Evolutionary conservation across 441 rosid species (phyloP), one percentile per base, ranked within the genome.

Genomic region (Jatropha multifida): DNA sequence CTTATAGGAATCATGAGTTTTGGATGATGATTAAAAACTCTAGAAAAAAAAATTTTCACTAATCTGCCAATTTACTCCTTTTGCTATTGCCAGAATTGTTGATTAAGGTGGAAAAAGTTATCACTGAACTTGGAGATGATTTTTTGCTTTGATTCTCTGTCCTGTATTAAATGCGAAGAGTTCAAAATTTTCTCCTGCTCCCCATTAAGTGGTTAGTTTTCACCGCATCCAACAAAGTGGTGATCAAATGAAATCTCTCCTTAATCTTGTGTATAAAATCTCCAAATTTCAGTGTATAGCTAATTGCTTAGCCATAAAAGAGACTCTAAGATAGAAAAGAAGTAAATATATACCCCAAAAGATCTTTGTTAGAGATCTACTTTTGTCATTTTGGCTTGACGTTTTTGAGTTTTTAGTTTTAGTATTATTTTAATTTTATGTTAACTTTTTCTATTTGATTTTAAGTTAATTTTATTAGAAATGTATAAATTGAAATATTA

Each of bases 81-180:
- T 69, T 78, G 42, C 59, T 37, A 32, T 80, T 76, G 64, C 38
- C 90, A 94, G 98, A 90, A 75, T 86, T 94, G 94, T 70, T 94
- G 86, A 56, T 78, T 48, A 88, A 85, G 78, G 97, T 94, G 81
- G 96, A 87, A 76, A 83, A 74, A 75, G 80, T 90, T 71, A 87
- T 94, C 15, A 75, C 65, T 20, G 97, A 90, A 78, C 62, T 90
- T 68, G 92, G 89, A 80, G 84, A 68, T 77, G 88, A 76, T 73
- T 66, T 86, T 67, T 23, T 79, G 75, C 75, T 73, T 62, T 85
- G 73, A 80, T 69, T 38, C 9, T 32, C 10, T 26, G 26, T 2
- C 65, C 54, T 52, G 62, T 69, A 27, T 13, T n/a, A 56, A 49
- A 61, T 70, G 32, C 27, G 52, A 0, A 46, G 65, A 67, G 66